phyloP scores from a whole-genome alignment of 2,329 filamentous ascomycete species.

The Ascochyta viciae-villosae region DNA sequence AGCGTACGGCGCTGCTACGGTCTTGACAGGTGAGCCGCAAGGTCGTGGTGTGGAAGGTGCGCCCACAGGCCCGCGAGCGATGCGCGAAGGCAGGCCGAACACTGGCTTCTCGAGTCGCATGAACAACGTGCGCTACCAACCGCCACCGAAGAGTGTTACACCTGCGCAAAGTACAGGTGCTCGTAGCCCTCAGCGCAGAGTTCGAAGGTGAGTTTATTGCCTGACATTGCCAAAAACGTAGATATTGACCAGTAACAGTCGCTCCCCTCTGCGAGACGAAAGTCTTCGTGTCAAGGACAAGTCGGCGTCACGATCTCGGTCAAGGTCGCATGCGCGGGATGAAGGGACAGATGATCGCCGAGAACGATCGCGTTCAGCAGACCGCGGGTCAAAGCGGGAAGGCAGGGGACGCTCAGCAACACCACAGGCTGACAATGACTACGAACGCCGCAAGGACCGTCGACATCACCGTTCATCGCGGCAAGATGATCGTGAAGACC shows the following conservation, averaged over 20 bases:
- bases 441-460: slow-evolving; percentile 48
- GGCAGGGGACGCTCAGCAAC: slow-evolving; percentile 63
- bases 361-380: slow-evolving; percentile 37
- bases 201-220: slow-evolving; percentile 38
- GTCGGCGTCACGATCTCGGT: slow-evolving; percentile 52
- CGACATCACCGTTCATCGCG: slow-evolving; percentile 59
- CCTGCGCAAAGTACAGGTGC: slow-evolving; percentile 28
- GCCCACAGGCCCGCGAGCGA: slow-evolving; percentile 91
- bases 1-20: slow-evolving; percentile 47
- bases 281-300: slow-evolving; percentile 43
- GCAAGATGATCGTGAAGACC: slow-evolving; percentile 50
- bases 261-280: slow-evolving; percentile 45
- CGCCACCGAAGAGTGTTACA: slow-evolving; percentile 29
- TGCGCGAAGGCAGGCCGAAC: slow-evolving; percentile 87
- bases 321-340: slow-evolving; percentile 40
- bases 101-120: slow-evolving; percentile 73
- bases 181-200: slow-evolving; percentile 36
- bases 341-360: slow-evolving; percentile 23
- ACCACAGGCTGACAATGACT: slow-evolving; percentile 37
- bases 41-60: slow-evolving; percentile 72
- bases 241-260: slow-evolving; percentile 27
- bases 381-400: slow-evolving; percentile 56
- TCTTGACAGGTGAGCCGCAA: slow-evolving; percentile 48
- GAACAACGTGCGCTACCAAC: slow-evolving; percentile 38
- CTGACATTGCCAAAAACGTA: background rate